Percentiles rank a stretch among this genome's conserved stretches.
Conservation (phyloP, 179 eudicot species). For the Camellia oleifera region DNA sequence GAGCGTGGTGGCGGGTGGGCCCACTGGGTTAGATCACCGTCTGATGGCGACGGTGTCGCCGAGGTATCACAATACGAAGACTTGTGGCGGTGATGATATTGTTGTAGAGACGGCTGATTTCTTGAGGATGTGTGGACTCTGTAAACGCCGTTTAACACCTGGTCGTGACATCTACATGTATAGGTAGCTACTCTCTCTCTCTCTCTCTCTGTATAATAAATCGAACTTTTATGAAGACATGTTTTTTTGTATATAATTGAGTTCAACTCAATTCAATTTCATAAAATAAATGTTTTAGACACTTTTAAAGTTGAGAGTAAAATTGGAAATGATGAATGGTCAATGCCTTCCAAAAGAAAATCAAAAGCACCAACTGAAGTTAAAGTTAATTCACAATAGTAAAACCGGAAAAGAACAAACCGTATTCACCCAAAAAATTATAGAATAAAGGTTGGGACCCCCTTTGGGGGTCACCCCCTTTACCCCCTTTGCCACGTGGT, state of each 20-base stretch:
- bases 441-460: too few relatives aligned
- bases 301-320: neutral
- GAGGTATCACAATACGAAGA: slow-evolving; percentile 17
- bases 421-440: too few relatives aligned
- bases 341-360: neutral
- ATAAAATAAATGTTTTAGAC: neutral
- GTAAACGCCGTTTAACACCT: slow-evolving; percentile 30
- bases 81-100: slow-evolving; percentile 12
- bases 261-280: neutral
- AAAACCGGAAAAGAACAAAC: neutral
- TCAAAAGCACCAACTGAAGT: neutral
- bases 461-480: too few relatives aligned
- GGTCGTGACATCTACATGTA: slow-evolving; percentile 43
- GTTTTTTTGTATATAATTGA: neutral
- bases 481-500: too few relatives aligned
- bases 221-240: too few relatives aligned
- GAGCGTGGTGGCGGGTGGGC: slow-evolving; percentile 9
- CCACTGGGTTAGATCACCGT: slow-evolving; percentile 7
- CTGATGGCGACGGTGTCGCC: slow-evolving; percentile 19
- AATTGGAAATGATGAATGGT: neutral
- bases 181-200: slow-evolving; percentile 20
- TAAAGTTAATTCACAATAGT: neutral
- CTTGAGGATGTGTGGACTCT: slow-evolving; percentile 34
- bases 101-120: slow-evolving; percentile 23
- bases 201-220: neutral